A percentile compares a stretch with the other conserved stretches of the same genome.
phyloP scores from a whole-genome alignment of 164 flowering plant genomes.

The Vitis rotundifolia region DNA sequence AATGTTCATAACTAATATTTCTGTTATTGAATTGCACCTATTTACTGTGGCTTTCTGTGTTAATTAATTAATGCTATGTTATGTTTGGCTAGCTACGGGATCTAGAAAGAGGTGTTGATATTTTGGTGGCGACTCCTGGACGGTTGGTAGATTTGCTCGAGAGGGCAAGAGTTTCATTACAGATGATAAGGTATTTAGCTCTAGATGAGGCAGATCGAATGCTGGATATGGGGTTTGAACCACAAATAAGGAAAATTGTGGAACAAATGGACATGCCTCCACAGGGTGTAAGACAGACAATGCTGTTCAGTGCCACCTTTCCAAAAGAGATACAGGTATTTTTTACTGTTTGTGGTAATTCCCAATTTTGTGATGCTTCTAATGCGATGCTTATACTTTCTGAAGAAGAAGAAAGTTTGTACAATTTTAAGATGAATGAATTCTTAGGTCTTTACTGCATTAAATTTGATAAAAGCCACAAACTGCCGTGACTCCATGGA shows the following conservation, averaged over 20 bases:
- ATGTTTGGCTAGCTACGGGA: constrained; percentile 43
- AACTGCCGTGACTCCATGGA: background rate
- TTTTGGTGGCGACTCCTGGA: constrained; percentile 73
- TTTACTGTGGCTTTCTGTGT: background rate
- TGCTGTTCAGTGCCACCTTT: constrained; percentile 71
- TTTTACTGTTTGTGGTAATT: background rate
- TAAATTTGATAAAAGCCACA: background rate
- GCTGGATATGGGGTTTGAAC: constrained; percentile 75
- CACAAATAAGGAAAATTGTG: constrained; percentile 63
- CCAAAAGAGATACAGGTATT: constrained; percentile 65
- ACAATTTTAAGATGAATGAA: background rate
- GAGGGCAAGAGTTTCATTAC: constrained; percentile 61
- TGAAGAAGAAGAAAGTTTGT: background rate
- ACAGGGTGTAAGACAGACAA: constrained; percentile 57
- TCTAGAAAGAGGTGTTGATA: constrained; percentile 67
- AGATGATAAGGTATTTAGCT: constrained; percentile 61
- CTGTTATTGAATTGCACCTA: background rate
- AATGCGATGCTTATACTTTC: too few species aligned
- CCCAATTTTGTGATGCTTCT: background rate
- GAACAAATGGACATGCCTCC: constrained; percentile 71
- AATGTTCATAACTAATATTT: background rate
- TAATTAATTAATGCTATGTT: background rate
- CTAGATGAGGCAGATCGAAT: constrained; percentile 70
- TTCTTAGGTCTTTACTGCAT: background rate
- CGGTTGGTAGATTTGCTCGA: constrained; percentile 60